Conservation (phyloP, 306 rosid species). For the Cucumis hystrix region DNA sequence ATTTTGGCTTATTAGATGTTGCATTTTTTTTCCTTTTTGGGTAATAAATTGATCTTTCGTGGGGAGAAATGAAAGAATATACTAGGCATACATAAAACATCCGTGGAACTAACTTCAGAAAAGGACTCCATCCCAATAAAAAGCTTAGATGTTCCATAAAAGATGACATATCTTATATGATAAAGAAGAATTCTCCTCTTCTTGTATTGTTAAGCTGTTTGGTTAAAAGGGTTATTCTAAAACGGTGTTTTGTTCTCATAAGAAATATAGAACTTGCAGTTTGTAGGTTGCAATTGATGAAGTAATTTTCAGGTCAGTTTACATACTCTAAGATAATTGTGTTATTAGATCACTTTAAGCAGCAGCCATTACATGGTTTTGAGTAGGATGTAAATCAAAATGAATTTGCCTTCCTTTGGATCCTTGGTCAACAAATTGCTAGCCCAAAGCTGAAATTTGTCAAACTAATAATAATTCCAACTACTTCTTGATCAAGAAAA, state of each 20-base stretch:
- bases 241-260: neutral
- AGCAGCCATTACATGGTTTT: neutral
- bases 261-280: neutral
- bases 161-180: neutral
- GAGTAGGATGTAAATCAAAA: neutral
- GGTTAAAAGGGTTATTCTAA: neutral
- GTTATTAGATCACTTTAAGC: neutral
- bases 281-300: neutral
- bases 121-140: too few species aligned
- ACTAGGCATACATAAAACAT: too few species aligned
- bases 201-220: neutral
- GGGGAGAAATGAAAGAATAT: too few species aligned
- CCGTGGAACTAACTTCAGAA: too few species aligned
- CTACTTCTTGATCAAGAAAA: neutral
- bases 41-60: too few species aligned
- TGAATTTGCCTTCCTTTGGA: neutral
- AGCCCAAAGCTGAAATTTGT: neutral
- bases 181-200: neutral
- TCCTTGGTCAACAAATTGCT: neutral
- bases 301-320: neutral
- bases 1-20: neutral
- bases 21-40: neutral
- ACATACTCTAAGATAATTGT: neutral
- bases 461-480: neutral
- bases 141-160: neutral